phyloP scores from a whole-genome alignment of 805 yeast genomes.

The Torulaspora indica region DNA sequence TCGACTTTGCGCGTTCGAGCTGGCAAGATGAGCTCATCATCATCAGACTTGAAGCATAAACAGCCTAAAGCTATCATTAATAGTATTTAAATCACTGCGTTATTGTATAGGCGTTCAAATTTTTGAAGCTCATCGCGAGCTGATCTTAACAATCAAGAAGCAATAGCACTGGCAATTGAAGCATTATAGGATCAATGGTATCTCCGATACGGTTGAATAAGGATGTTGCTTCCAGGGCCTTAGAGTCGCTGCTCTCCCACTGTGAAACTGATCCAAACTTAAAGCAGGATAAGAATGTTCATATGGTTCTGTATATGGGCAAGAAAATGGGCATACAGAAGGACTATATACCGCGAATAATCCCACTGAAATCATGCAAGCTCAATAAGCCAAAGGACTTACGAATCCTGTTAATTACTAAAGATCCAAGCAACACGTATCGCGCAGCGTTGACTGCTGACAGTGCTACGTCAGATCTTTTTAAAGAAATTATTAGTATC shows the following conservation, averaged over 20 bases:
- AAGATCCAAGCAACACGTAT: slow-evolving; percentile 63
- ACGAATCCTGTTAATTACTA: slow-evolving; percentile 59
- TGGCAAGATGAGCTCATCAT: neutral
- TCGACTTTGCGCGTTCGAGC: slow-evolving; percentile 2
- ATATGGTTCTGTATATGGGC: slow-evolving; percentile 46
- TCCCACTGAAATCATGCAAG: slow-evolving; percentile 50
- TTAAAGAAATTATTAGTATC: slow-evolving; percentile 57
- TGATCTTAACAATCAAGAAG: no score
- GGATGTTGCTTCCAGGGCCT: slow-evolving; percentile 21
- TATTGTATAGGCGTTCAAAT: neutral
- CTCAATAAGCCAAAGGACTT: slow-evolving; percentile 47
- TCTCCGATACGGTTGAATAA: slow-evolving; percentile 10
- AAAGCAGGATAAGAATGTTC: slow-evolving; percentile 28
- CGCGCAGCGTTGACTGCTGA: slow-evolving; percentile 46
- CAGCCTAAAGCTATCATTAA: neutral
- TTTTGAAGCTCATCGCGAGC: slow-evolving; percentile 2
- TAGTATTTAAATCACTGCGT: neutral
- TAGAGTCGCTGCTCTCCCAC: slow-evolving; percentile 25
- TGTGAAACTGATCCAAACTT: slow-evolving; percentile 33
- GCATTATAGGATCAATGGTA: slow-evolving; percentile 1
- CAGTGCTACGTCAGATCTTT: slow-evolving; percentile 55
- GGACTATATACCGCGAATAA: slow-evolving; percentile 53
- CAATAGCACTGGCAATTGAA: neutral
- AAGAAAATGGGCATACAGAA: slow-evolving; percentile 42
- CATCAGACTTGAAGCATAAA: neutral